Evolutionary conservation across 208 protist species (phyloP).

Genomic region (Herpetomonas samuelpessoai): DNA sequence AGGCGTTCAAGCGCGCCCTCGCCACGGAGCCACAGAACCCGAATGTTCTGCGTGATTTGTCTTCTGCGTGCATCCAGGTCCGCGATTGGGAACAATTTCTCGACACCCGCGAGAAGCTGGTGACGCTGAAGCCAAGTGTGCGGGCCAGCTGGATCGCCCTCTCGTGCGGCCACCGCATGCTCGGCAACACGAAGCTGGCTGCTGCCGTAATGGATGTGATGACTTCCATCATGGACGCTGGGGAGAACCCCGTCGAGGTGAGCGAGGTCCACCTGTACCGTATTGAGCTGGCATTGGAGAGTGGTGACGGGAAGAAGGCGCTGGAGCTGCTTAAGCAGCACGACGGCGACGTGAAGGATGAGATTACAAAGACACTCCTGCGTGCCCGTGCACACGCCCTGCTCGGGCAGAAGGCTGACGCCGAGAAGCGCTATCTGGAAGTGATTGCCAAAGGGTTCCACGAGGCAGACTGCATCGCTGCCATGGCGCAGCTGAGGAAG

Average conservation of each 20-base stretch:
- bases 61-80: conserved; percentile 87
- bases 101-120: conserved; percentile 81
- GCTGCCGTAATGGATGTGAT: conserved; percentile 78
- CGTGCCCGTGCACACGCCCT: conserved; percentile 63
- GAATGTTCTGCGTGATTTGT: conserved; percentile 90
- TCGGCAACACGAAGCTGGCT: conserved; percentile 66
- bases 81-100: conserved; percentile 92
- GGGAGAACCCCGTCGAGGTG: conserved; percentile 64
- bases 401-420: conserved; percentile 71
- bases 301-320: conserved; percentile 46
- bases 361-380: conserved; percentile 49
- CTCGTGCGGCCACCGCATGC: conserved; percentile 75
- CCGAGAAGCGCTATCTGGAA: conserved; percentile 77
- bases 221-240: conserved; percentile 71
- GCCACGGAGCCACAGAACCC: conserved; percentile 70
- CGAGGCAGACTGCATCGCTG: conserved; percentile 78
- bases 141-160: conserved; percentile 88
- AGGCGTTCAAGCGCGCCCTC: conserved; percentile 90
- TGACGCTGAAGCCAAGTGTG: conserved; percentile 81
- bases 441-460: conserved; percentile 58
- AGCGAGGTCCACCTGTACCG: conserved; percentile 75
- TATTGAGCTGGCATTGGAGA: conserved; percentile 71
- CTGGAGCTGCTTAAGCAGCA: conserved; percentile 82
- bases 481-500: conserved; percentile 73
- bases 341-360: conserved; percentile 64